Evolutionary conservation across 106 monocot genomes (phyloP), one percentile per base, ranked within the genome.

Genomic region (Gastrodia elata): DNA sequence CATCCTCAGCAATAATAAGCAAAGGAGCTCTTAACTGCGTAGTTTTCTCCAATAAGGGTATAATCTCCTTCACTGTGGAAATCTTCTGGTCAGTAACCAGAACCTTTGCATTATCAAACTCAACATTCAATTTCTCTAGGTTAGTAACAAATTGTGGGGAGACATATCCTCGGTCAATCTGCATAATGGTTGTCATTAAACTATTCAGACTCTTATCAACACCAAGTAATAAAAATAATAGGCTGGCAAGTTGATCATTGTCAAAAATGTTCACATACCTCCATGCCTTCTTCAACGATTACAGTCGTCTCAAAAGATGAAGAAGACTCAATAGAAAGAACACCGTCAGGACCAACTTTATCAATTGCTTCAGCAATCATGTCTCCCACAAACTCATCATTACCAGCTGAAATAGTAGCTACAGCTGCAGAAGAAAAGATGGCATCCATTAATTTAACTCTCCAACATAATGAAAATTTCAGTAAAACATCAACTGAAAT

Each of bases 351-450:
- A 14, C 91, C 91, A 74, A 92, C 91, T 77, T 86, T 87, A 40
- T 86, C 87, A 68, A 94, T 94, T n/a, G 89, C 90, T 77, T 90
- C 87, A 82, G 93, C 90, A 80, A 90, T 90, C 93, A 94, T 85
- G 37, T 83, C 61, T 11, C 93, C 93, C 26, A 90, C 59, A 49
- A 69, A 68, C 5, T 94, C 85, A 77, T 94, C 90, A 80, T 94
- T 94, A 18, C 93, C 93, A 64, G 93, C 80, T 24, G 87, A 87
- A 28, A 89, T 83, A 25, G 89, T 52, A 36, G 93, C 89, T 77
- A 94, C 73, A 77, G 89, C 93, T 85, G 85, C 64, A 84, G 58
- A 73, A 57, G 10, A 72, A 55, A 55, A 6, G 48, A 68, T 4
- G 64, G 24, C 24, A 74, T 61, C 26, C 24, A n/a, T 61, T 32